These are phyloP conservation scores for Ganoderma leucocontextum DNA, from an alignment of 1,284 basidiomycete genomes.

Conservation along the genomic window DNA sequence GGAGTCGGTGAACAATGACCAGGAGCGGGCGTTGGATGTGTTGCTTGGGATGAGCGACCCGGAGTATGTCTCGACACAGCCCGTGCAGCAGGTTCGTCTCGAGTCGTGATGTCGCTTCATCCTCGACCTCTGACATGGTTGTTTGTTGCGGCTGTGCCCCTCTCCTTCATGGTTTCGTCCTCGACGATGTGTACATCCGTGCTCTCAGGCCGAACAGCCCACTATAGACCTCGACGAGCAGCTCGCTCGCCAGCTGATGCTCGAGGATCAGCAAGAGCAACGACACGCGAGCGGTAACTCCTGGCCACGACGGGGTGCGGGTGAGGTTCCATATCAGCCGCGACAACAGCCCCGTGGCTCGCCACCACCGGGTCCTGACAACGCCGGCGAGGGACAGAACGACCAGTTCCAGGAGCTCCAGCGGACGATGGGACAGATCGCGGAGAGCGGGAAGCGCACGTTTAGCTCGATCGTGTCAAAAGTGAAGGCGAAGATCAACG, in stretches of 20 bases:
- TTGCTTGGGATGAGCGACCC: constrained; percentile 86
- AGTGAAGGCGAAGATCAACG: constrained; percentile 82
- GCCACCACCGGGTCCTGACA: not conserved
- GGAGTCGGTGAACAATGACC: constrained; percentile 68
- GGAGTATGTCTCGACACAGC: constrained; percentile 56
- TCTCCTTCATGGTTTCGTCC: not conserved
- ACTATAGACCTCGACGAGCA: constrained; percentile 72
- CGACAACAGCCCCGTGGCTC: constrained; percentile 30
- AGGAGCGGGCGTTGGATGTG: constrained; percentile 76
- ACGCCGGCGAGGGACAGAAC: constrained; percentile 7
- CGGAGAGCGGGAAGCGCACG: constrained; percentile 83
- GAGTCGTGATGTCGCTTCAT: not conserved
- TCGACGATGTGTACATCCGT: not conserved
- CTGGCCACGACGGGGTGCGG: constrained; percentile 36
- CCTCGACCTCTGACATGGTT: not conserved
- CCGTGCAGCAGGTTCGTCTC: constrained; percentile 36
- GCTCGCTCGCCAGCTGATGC: constrained; percentile 70
- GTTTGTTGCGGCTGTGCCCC: not conserved
- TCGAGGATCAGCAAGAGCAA: constrained; percentile 64
- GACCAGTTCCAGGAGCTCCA: constrained; percentile 65
- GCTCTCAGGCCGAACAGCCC: constrained; percentile 19
- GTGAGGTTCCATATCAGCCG: constrained; percentile 36
- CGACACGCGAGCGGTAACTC: constrained; percentile 37
- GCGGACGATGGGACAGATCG: constrained; percentile 76
- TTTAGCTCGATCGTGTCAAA: constrained; percentile 74